phyloP scores from a whole-genome alignment of 352 stramenopile genomes.

The Phytophthora parvispora region DNA sequence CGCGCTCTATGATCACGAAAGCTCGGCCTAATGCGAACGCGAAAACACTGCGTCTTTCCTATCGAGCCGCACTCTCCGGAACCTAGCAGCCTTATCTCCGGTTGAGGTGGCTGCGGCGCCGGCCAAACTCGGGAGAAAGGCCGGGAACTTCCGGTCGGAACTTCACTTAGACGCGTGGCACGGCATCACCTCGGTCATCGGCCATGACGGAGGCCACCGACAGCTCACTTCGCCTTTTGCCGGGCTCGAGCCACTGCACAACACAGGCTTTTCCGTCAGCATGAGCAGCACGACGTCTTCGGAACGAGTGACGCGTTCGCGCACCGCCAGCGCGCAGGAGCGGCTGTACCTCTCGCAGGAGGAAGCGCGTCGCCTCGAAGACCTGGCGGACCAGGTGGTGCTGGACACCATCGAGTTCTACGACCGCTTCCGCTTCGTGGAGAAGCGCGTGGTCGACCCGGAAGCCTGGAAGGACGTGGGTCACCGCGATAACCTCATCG shows the following conservation, averaged over 20 bases:
- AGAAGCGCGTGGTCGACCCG: conserved; percentile 43
- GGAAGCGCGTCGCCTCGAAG: conserved; percentile 31
- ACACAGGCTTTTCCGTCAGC: neutral
- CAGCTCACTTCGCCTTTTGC: conserved; percentile 24
- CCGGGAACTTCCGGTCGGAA: conserved; percentile 1
- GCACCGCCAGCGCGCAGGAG: conserved; percentile 20
- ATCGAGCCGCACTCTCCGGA: conserved; percentile 18
- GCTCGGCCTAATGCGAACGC: conserved; percentile 9
- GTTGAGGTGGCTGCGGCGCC: neutral
- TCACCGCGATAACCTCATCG: conserved; percentile 53
- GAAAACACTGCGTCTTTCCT: conserved; percentile 23
- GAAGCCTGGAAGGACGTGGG: conserved; percentile 55
- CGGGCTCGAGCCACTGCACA: neutral
- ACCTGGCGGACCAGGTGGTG: conserved; percentile 44
- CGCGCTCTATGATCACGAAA: conserved; percentile 9
- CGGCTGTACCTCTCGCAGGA: conserved; percentile 28
- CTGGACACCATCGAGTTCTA: conserved; percentile 52
- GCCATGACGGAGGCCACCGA: neutral
- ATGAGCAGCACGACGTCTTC: conserved; percentile 41
- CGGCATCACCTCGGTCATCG: neutral
- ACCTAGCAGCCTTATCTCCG: neutral
- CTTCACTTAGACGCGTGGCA: conserved; percentile 23
- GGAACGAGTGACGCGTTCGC: conserved; percentile 12
- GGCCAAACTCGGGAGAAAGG: conserved; percentile 10
- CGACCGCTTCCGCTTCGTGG: conserved; percentile 43